Evolutionary conservation across 768 basidiomycete species (phyloP), one percentile per base, ranked within the genome.

Genomic region (Rhodosporidiobolus sp.): DNA sequence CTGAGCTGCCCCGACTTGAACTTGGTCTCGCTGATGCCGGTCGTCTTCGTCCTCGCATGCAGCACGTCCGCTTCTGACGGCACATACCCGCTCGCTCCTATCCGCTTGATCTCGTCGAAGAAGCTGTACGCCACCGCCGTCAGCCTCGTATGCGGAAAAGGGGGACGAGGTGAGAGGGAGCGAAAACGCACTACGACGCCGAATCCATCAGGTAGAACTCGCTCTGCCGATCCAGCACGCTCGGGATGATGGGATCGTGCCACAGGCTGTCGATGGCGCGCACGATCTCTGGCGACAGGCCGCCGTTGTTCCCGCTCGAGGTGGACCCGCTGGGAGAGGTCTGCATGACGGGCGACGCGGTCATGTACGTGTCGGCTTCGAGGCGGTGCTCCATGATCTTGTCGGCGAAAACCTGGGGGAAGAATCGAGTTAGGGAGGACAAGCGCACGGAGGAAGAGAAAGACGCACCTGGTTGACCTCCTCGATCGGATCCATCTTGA

Each of bases 141-240:
- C 4, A 38, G 5, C n/a, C 14, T 14, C 45, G 38, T 5, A 26
- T 2, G 8, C 1, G 11, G 4, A 16, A 4, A 43, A 34, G 46
- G 12, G 24, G 35, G 30, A 35, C 2, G 14, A 43, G 38, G 14
- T 14, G 32, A 10, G 60, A 22, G 38, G n/a, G n/a, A n/a, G n/a
- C n/a, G n/a, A n/a, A n/a, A n/a, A 86, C 90, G 79, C 77, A 92
- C 91, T 95, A 95, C 55, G 85, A 84, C 0, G 94, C 94, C n/a
- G 87, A 90, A 79, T 96, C 94, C 92, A 94, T 95, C 22, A 96
- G 83, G 79, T 95, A 94, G 78, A 95, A 95, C 65, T 93, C 88
- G 79, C 80, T 82, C 52, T 77, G 77, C 22, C 83, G 79, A 67
- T 83, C 83, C 70, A 85, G 80, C 10, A 85, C 81, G 58, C 72